Conservation (phyloP, 2,329 filamentous ascomycete species). For the Talaromyces islandicus region DNA sequence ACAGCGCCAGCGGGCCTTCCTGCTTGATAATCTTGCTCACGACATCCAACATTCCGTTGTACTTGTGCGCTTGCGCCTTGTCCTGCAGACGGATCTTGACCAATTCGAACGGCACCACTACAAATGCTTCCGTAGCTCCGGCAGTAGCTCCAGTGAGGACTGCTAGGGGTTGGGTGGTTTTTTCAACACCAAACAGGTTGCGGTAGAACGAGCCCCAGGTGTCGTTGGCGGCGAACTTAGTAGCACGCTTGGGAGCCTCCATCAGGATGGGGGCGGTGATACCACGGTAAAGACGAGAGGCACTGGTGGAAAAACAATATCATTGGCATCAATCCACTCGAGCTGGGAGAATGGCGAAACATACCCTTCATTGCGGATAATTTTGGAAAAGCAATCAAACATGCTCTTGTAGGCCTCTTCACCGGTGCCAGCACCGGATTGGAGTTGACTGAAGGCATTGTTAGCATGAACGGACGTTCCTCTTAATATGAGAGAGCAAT, state of each 20-base stretch:
- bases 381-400: constrained; percentile 97
- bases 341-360: not conserved
- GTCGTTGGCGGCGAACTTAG: constrained; percentile 98
- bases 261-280: constrained; percentile 95
- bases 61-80: constrained; percentile 78
- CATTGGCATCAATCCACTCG: not conserved
- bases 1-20: constrained; percentile 82
- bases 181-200: constrained; percentile 70
- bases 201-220: constrained; percentile 96
- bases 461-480: not conserved
- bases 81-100: constrained; percentile 98
- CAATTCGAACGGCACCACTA: constrained; percentile 96
- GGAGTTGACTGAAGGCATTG: constrained; percentile 62
- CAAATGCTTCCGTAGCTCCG: constrained; percentile 91
- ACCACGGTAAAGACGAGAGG: constrained; percentile 88
- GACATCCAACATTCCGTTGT: constrained; percentile 49
- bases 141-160: constrained; percentile 90
- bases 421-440: constrained; percentile 64
- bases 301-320: constrained; percentile 47
- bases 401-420: constrained; percentile 92
- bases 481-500: not conserved
- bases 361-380: constrained; percentile 90
- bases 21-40: constrained; percentile 65
- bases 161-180: constrained; percentile 89
- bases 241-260: constrained; percentile 93